Percentiles rank a stretch among this genome's conserved stretches.
phyloP scores from a whole-genome alignment of 73 alveolate genomes.

The Tetrahymena thermophila region DNA sequence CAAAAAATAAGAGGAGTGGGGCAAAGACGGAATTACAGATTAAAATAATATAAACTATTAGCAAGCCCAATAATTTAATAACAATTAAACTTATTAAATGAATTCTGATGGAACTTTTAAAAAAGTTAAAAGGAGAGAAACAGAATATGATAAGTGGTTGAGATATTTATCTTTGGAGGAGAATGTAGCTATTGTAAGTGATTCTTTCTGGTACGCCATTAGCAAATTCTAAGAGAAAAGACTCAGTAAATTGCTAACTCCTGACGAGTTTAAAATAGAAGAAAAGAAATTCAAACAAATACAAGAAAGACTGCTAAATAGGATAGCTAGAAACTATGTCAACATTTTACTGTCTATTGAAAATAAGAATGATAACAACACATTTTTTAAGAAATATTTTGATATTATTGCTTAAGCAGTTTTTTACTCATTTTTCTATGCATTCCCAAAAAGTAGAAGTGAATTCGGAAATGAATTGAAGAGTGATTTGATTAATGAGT shows the following conservation, averaged over 20 bases:
- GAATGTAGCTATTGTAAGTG: constrained; percentile 26
- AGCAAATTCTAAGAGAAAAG: constrained; percentile 25
- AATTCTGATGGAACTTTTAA: background rate
- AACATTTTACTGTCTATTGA: constrained; percentile 43
- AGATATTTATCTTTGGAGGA: constrained; percentile 30
- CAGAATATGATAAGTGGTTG: constrained; percentile 13
- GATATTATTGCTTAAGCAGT: constrained; percentile 60
- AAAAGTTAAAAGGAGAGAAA: constrained; percentile 8
- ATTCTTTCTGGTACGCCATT: constrained; percentile 38
- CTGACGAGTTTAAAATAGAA: constrained; percentile 23
- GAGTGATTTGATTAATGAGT: constrained; percentile 28
- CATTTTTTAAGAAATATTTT: constrained; percentile 47
- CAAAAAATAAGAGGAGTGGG: background rate
- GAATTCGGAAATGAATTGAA: constrained; percentile 44
- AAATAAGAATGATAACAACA: constrained; percentile 31
- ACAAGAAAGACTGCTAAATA: constrained; percentile 26
- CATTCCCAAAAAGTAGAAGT: constrained; percentile 51
- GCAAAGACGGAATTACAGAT: constrained; percentile 8
- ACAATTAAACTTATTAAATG: background rate
- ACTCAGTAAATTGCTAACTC: background rate
- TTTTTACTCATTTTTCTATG: constrained; percentile 43
- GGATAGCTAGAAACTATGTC: constrained; percentile 46
- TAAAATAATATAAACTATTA: background rate
- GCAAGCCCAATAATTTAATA: background rate
- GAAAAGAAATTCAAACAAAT: background rate